These are phyloP conservation scores for Ochetophila trinervis DNA, from an alignment of 306 rosid species.

Conservation along the genomic window DNA sequence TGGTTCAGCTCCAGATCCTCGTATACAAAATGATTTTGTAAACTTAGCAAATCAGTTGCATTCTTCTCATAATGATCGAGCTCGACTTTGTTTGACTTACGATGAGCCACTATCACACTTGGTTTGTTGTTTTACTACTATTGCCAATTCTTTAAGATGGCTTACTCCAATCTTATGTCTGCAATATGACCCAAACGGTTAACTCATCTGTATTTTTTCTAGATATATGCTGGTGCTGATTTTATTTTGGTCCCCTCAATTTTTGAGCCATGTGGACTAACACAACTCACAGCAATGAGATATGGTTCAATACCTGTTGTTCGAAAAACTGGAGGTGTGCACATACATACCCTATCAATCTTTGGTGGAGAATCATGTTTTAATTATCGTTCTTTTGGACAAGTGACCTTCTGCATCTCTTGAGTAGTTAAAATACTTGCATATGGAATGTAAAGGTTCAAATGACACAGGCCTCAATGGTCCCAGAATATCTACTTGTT, in stretches of 20 bases:
- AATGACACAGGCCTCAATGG: neutral
- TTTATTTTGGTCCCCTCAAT: slow-evolving; percentile 93
- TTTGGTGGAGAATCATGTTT: slow-evolving; percentile 3
- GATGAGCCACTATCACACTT: slow-evolving; percentile 98
- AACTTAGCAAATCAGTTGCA: slow-evolving; percentile 70
- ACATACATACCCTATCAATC: neutral
- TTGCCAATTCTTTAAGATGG: neutral
- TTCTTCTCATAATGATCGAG: slow-evolving; percentile 50
- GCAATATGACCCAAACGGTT: slow-evolving; percentile 7
- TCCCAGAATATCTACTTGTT: neutral
- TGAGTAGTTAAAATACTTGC: neutral
- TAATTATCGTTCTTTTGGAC: neutral
- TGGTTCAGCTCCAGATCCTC: slow-evolving; percentile 99
- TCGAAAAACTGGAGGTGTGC: slow-evolving; percentile 86
- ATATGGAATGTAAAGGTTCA: neutral
- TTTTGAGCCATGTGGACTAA: slow-evolving; percentile 98
- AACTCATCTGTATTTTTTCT: slow-evolving; percentile 11
- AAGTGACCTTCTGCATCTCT: neutral
- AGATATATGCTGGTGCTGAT: slow-evolving; percentile 98
- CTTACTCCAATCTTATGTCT: slow-evolving; percentile 15
- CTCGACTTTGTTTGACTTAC: slow-evolving; percentile 82
- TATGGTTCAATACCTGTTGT: slow-evolving; percentile 93
- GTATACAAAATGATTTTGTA: slow-evolving; percentile 88
- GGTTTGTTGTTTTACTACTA: slow-evolving; percentile 35
- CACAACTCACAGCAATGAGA: slow-evolving; percentile 98